Conservation (phyloP, 2,329 filamentous ascomycete species). For the Rachicladosporium sp. region DNA sequence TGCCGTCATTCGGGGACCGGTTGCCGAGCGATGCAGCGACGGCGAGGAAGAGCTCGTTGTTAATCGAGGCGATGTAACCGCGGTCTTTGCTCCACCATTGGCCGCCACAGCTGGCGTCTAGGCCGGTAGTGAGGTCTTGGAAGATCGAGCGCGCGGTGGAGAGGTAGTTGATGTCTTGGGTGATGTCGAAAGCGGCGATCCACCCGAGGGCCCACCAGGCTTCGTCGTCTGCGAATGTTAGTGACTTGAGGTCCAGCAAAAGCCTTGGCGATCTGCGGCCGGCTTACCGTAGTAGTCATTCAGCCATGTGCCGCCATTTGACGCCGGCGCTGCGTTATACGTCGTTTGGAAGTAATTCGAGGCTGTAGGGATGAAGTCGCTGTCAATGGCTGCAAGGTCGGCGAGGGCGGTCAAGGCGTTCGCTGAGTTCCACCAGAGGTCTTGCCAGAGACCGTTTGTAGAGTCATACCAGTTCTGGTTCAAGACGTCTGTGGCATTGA, state of each 20-base stretch:
- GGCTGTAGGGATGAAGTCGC: constrained; percentile 22
- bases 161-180: constrained; percentile 32
- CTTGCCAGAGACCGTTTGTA: constrained; percentile 44
- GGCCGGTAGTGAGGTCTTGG: constrained; percentile 29
- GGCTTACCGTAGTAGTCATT: constrained; percentile 31
- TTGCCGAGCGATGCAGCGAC: constrained; percentile 43
- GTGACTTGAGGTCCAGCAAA: too few species aligned
- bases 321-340: constrained; percentile 13
- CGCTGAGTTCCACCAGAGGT: constrained; percentile 64
- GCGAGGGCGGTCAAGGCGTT: constrained; percentile 53
- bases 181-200: constrained; percentile 41
- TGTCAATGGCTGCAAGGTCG: constrained; percentile 35
- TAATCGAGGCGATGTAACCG: constrained; percentile 37
- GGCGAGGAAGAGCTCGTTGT: constrained; percentile 43
- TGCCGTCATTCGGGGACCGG: constrained; percentile 27
- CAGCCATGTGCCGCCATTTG: constrained; percentile 22
- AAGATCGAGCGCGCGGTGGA: constrained; percentile 36
- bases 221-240: constrained; percentile 29
- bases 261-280: too few species aligned
- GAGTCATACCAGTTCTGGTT: constrained; percentile 8
- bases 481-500: constrained; percentile 8
- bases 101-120: constrained; percentile 29
- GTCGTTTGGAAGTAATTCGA: constrained; percentile 34
- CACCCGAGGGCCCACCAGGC: constrained; percentile 42
- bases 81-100: constrained; percentile 34